Percentiles rank a stretch among this genome's conserved stretches.
Evolutionary conservation across 345 rosid genomes (phyloP).

Genomic region (Erysimum cheiranthoides): DNA sequence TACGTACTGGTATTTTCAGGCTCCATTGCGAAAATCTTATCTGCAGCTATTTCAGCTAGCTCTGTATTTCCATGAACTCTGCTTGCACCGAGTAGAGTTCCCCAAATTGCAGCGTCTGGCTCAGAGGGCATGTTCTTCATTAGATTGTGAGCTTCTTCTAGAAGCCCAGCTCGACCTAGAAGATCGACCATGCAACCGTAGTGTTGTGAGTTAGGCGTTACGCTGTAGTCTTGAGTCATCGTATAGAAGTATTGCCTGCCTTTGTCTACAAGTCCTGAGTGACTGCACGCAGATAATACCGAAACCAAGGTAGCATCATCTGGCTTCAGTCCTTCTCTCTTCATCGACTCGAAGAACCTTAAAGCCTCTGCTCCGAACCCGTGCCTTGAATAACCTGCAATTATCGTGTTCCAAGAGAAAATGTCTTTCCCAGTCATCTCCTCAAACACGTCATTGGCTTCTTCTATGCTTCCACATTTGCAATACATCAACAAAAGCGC

Average conservation of each 20-base stretch:
- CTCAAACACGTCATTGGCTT: conserved; percentile 59
- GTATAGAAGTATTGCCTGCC: conserved; percentile 59
- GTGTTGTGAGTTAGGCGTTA: conserved; percentile 63
- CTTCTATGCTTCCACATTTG: conserved; percentile 75
- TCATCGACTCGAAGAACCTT: no score
- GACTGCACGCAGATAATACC: conserved; percentile 74
- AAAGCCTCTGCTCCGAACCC: conserved; percentile 67
- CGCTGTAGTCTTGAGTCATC: conserved; percentile 60
- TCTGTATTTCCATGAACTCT: conserved; percentile 67
- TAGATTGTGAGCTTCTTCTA: conserved; percentile 65
- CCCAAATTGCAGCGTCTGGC: conserved; percentile 82
- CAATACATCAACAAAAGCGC: conserved; percentile 76
- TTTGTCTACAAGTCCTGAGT: conserved; percentile 64
- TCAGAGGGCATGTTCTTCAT: conserved; percentile 65
- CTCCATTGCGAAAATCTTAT: conserved; percentile 64
- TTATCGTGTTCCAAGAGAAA: conserved; percentile 76
- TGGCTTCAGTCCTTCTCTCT: conserved; percentile 57
- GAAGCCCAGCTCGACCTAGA: conserved; percentile 72
- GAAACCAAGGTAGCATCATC: conserved; percentile 72
- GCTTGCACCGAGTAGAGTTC: conserved; percentile 83
- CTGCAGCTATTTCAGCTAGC: no score
- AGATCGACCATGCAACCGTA: conserved; percentile 80
- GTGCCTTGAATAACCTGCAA: conserved; percentile 72
- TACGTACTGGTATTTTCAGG: conserved; percentile 79
- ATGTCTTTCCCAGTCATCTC: conserved; percentile 66